A percentile compares a stretch with the other conserved stretches of the same genome.
Evolutionary conservation across 495 filamentous ascomycete species (phyloP).

Genomic region (Neurospora sp.): DNA sequence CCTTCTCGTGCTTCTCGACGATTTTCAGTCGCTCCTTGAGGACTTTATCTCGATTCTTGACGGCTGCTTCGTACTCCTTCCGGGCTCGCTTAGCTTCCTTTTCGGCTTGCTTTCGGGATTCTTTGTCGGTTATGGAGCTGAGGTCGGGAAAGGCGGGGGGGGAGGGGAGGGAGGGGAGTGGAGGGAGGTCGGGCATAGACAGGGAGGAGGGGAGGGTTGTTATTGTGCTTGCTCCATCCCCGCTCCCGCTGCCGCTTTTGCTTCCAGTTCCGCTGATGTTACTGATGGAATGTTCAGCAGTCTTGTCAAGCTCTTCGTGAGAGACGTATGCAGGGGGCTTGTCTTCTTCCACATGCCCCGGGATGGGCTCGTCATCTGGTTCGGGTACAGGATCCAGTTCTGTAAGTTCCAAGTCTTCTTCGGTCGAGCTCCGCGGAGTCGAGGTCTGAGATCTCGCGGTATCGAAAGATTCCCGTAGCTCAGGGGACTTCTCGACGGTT

Average conservation of each 20-base stretch:
- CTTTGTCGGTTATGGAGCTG: conserved; percentile 45
- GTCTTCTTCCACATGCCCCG: background rate
- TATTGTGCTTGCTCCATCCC: background rate
- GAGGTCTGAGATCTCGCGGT: conserved; percentile 22
- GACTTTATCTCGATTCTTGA: conserved; percentile 54
- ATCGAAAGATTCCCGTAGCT: background rate
- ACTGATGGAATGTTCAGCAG: background rate
- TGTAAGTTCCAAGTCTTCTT: background rate
- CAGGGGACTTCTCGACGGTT: background rate
- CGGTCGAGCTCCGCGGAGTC: background rate
- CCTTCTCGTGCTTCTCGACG: conserved; percentile 44
- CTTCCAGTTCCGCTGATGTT: background rate
- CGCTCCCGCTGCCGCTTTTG: background rate
- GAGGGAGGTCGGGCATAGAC: conserved; percentile 18
- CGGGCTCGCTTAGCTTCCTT: conserved; percentile 46
- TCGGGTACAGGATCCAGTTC: background rate
- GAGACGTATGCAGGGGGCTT: background rate
- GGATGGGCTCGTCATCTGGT: background rate
- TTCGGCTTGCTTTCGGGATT: conserved; percentile 52
- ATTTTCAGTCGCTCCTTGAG: conserved; percentile 50
- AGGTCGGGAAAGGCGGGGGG: conserved; percentile 19
- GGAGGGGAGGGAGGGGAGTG: too few relatives aligned
- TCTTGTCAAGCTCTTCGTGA: background rate
- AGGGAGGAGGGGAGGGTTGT: background rate
- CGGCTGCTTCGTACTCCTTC: conserved; percentile 49